A percentile compares a stretch with the other conserved stretches of the same genome.
Evolutionary conservation across 345 rosid genomes (phyloP).

Genomic region (Citrus hindsii): DNA sequence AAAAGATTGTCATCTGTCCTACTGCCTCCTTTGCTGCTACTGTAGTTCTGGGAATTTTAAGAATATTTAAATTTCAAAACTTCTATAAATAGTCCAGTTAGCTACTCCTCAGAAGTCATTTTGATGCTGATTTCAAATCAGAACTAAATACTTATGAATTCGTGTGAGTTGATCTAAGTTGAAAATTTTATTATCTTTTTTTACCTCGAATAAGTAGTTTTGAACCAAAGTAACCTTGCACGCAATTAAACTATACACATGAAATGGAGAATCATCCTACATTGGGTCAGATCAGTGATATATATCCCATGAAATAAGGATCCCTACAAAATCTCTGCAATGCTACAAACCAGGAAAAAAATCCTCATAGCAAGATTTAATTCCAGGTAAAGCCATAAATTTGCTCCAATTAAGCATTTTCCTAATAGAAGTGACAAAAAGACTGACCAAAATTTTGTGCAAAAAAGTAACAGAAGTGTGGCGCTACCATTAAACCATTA

Average conservation of each 20-base stretch:
- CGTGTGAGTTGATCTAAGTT: neutral
- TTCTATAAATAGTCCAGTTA: conserved; percentile 1
- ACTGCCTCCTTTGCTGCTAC: conserved; percentile 19
- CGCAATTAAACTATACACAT: neutral
- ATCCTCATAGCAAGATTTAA: neutral
- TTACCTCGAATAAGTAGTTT: neutral
- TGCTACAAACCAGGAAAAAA: neutral
- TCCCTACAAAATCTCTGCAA: neutral
- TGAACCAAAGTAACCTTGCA: neutral
- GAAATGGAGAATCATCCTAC: neutral
- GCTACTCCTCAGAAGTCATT: conserved; percentile 2
- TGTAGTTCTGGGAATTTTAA: conserved; percentile 22
- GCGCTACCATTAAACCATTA: neutral
- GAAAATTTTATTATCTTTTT: neutral
- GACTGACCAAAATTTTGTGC: neutral
- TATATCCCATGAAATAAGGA: neutral
- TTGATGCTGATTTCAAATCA: neutral
- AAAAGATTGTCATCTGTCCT: conserved; percentile 43
- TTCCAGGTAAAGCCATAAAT: neutral
- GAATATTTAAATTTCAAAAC: conserved; percentile 16
- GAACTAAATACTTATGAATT: neutral
- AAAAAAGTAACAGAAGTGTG: neutral
- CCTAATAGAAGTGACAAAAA: neutral
- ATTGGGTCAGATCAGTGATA: neutral
- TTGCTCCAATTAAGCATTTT: neutral